Conservation (phyloP, 768 basidiomycete species). For the Pleurotus platypus region DNA sequence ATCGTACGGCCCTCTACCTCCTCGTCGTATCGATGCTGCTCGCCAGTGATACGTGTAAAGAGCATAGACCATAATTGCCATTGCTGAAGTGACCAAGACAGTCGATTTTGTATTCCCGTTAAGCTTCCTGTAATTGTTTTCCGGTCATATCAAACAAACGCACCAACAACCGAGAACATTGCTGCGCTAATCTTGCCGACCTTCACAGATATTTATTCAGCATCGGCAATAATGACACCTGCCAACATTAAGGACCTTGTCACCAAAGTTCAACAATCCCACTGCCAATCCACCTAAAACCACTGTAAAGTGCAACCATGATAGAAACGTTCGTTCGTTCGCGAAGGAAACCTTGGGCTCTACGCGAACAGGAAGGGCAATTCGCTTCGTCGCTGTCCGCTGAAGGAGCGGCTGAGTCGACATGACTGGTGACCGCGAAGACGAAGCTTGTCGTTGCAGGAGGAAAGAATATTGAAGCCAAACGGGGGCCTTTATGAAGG, state of each 20-base stretch:
- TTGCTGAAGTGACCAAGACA: conserved; percentile 46
- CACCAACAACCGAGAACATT: conserved; percentile 94
- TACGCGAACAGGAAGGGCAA: conserved; percentile 92
- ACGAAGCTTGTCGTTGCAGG: too few species aligned
- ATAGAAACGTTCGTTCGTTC: conserved; percentile 93
- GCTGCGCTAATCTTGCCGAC: conserved; percentile 95
- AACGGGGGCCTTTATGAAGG: background rate
- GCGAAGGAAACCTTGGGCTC: conserved; percentile 96
- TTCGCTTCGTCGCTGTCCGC: conserved; percentile 91
- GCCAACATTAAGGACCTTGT: conserved; percentile 56
- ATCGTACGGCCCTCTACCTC: conserved; percentile 94
- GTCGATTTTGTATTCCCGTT: too few species aligned
- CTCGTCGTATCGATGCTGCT: conserved; percentile 85
- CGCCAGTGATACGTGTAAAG: conserved; percentile 96
- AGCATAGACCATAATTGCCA: conserved; percentile 97
- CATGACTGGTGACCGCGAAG: conserved; percentile 42
- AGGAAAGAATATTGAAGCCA: too few species aligned
- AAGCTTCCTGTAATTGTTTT: too few species aligned
- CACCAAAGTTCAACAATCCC: conserved; percentile 96
- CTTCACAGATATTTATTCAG: conserved; percentile 30
- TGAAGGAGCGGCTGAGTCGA: conserved; percentile 97
- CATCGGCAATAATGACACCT: background rate
- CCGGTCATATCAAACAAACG: conserved; percentile 19
- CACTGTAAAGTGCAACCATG: conserved; percentile 98
- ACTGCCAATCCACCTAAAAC: conserved; percentile 96